phyloP scores from a whole-genome alignment of 768 basidiomycete genomes.

The Baorangia bicolor region DNA sequence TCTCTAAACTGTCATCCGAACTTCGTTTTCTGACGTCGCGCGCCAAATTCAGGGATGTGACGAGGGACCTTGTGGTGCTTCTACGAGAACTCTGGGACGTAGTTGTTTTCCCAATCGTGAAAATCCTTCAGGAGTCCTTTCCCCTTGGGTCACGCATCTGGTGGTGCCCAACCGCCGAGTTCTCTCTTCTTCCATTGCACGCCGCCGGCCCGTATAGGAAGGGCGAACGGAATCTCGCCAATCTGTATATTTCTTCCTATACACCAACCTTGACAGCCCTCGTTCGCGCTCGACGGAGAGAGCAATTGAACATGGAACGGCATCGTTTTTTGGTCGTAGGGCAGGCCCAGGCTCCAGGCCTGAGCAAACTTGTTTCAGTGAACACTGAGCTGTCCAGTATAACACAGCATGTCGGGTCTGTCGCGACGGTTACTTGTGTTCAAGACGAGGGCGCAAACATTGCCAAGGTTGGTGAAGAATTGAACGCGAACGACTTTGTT shows the following conservation, averaged over 20 bases:
- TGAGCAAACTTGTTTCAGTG: not conserved
- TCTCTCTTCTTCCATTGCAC: not conserved
- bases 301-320: no score
- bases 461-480: not conserved
- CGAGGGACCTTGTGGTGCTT: not conserved
- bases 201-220: not conserved
- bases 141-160: not conserved
- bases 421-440: not conserved
- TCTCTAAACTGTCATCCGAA: not conserved
- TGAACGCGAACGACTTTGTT: not conserved
- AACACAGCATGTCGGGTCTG: not conserved
- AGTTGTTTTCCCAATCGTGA: not conserved
- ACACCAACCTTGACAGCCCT: not conserved
- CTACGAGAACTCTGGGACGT: not conserved
- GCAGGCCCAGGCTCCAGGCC: not conserved
- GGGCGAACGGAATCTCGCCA: not conserved
- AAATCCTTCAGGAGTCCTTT: not conserved
- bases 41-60: not conserved
- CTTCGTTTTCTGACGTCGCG: not conserved
- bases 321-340: conserved; percentile 2
- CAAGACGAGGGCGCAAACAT: not conserved
- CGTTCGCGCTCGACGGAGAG: not conserved
- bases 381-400: not conserved
- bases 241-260: not conserved
- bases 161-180: not conserved